Base-by-base conservation (phyloP, 768 basidiomycete species). In the Mycena pura region DNA sequence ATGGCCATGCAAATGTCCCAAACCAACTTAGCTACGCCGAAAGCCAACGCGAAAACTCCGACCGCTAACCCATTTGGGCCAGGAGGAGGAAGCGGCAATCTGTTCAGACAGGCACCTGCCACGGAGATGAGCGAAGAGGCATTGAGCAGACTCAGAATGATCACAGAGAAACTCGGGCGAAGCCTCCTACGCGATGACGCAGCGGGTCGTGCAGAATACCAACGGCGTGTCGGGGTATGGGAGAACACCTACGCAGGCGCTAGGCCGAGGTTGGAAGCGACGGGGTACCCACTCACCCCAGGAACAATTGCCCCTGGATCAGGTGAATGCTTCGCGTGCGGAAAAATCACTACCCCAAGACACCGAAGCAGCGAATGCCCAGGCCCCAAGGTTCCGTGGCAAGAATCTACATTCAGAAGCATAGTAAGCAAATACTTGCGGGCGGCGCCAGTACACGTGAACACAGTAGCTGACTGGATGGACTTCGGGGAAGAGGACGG, bases 401-500 rank as follows among this genome's bases (percentile, higher is more conserved):
- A 25, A 28, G 65, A 64, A 31, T 7, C 21, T n/a, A 49, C 51
- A 3, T 57, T 54, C 31, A 22, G 64, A 4, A 24, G n/a, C 24
- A 10, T 54, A 19, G 31, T 43, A 25, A 38, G 14, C 38, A 54
- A 50, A 24, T 29, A 36, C 31, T 32, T 57, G 13, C 51, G 19
- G n/a, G 24, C 2, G 38, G 14, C 15, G 24, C 54, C 46, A 1
- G 31, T 22, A 2, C 29, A 34, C 28, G 39, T 45, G 22, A 55
- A 54, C 44, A 38, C 57, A 36, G 49, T 49, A 11, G 17, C 54
- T 19, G 57, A 54, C 31, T 66, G 53, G 45, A 58, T 63, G n/a
- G 57, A 57, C 27, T 59, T 62, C 19, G 40, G 14, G 47, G 21
- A 41, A 7, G 63, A 68, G 64, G 70, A 68, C 64, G 70, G 69